Conservation (phyloP, 345 rosid genomes). For the Eucalyptus curtisii region DNA sequence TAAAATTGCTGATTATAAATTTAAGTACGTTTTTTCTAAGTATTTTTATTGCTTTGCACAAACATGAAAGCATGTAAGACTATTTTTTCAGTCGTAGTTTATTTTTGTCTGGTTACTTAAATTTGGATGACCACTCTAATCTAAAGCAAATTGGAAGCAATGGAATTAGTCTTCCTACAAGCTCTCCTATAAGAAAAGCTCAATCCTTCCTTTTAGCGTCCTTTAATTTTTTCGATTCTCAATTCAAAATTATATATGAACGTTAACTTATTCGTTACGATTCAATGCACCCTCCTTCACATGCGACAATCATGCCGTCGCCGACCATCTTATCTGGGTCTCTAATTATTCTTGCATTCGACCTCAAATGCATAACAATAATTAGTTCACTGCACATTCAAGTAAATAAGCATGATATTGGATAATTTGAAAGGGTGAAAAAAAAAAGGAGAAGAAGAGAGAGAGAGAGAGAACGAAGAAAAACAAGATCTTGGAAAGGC, state of each 20-base stretch:
- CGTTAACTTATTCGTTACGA: accelerated
- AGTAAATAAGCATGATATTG: not conserved
- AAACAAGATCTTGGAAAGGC: not conserved
- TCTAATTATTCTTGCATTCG: not conserved
- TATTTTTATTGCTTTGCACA: not conserved
- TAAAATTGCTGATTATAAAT: not conserved
- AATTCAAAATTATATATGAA: not conserved
- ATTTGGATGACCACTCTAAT: not conserved
- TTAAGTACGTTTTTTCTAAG: not conserved
- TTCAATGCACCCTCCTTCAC: accelerated
- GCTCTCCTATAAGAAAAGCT: not conserved
- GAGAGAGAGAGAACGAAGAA: not conserved
- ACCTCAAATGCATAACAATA: not conserved
- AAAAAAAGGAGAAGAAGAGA: not conserved
- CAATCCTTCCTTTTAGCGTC: not conserved
- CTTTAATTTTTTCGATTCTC: not conserved
- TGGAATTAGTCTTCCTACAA: not conserved
- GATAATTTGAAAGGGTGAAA: not conserved
- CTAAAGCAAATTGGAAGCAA: not conserved
- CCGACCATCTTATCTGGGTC: accelerated
- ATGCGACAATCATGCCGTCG: accelerated
- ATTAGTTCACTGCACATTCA: too few species aligned
- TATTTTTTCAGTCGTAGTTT: not conserved
- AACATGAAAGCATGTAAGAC: not conserved
- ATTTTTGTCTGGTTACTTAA: not conserved